Base-by-base conservation (phyloP, 148 eudicot species). In the Amaranthus palmeri region DNA sequence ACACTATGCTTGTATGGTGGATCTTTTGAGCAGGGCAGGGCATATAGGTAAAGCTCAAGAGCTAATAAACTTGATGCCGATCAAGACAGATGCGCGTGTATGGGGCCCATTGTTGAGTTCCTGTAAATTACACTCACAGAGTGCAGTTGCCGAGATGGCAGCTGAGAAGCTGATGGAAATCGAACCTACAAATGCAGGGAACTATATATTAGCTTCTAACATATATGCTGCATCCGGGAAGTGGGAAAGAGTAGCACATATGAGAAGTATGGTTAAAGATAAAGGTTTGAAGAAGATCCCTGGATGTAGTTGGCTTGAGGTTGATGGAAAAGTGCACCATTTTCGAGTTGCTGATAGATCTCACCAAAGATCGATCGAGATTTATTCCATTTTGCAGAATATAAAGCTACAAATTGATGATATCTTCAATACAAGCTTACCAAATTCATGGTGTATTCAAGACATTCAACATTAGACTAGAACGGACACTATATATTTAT, bases 1-100 rank as follows among this genome's bases (percentile, higher is more conserved):
- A 61, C 84, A 81, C 56, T 81, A 74, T 66, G 84, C 81, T 40
- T 77, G 78, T 77, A 74, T 81, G 81, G 84, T 77, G 61, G 81
- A 81, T 73, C 81, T 81, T 67, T 57, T 81, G 11, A 81, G 84
- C 13, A 78, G 67, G 41, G 75, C 83, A 45, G 83, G 80, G 49
- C 78, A 77, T 15, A 61, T 81, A 5, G 48, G 48, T 48, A 70
- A 81, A 81, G 83, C 83, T 58, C 15, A 71, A 18, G 67, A 77
- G 61, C 74, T 81, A 25, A 81, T 81, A 43, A 73, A 70, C 72
- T 77, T 68, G 4, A 81, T 81, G 83, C 71, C 81, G 45, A 15
- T 77, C 45, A 72, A 77, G 61, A 71, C 81, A 8, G 84, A 81
- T 61, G 75, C 81, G 51, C 67, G 81, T 25, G 76, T 74, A 10